A percentile compares a stretch with the other conserved stretches of the same genome.
These are phyloP conservation scores for Mycena capillaripes DNA, from an alignment of 768 basidiomycete genomes.

Conservation along the genomic window DNA sequence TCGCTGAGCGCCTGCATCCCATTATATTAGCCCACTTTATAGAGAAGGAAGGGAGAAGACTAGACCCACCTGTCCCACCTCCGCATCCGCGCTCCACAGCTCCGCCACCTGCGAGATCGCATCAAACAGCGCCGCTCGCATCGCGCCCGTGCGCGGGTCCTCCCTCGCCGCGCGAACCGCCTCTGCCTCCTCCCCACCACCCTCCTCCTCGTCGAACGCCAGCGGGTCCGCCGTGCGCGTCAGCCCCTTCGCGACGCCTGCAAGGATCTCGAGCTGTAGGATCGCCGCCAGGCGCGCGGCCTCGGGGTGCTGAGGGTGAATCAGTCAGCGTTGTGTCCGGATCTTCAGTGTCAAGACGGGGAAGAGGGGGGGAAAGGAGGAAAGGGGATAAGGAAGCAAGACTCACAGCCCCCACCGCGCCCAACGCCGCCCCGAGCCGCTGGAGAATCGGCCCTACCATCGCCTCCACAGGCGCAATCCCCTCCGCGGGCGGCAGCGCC, in stretches of 20 bases:
- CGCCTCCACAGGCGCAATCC: constrained; percentile 83
- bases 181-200: constrained; percentile 68
- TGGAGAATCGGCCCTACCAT: constrained; percentile 84
- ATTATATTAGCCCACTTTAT: background rate
- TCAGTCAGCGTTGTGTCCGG: background rate
- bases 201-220: constrained; percentile 69
- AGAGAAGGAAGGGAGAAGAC: constrained; percentile 6
- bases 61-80: constrained; percentile 79
- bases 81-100: constrained; percentile 85
- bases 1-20: constrained; percentile 78
- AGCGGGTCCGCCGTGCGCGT: constrained; percentile 82
- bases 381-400: background rate
- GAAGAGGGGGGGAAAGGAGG: too few species aligned
- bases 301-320: constrained; percentile 69
- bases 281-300: constrained; percentile 77
- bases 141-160: constrained; percentile 70
- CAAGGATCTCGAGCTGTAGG: constrained; percentile 82
- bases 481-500: constrained; percentile 84
- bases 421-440: constrained; percentile 74
- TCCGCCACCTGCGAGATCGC: constrained; percentile 74
- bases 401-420: constrained; percentile 66
- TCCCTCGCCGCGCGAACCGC: constrained; percentile 72
- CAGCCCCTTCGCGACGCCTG: constrained; percentile 90
- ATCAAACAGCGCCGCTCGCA: constrained; percentile 77
- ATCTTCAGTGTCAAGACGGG: too few species aligned